Base-by-base conservation (phyloP, 2,329 filamentous ascomycete species). In the Arthrobotrys sphaeroides region DNA sequence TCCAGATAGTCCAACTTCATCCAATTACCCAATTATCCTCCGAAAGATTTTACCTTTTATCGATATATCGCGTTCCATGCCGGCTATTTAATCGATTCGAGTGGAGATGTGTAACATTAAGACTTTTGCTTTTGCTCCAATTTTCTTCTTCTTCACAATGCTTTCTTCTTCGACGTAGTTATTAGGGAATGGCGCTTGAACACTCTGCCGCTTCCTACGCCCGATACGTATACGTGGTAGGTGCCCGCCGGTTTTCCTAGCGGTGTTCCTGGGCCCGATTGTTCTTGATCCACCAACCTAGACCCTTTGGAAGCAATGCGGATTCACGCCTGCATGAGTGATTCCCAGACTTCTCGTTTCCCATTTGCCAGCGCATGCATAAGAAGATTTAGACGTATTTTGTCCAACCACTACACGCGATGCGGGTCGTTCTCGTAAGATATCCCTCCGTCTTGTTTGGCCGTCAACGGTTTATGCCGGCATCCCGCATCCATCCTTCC, bases 1-100 rank as follows among this genome's bases (percentile, higher is more conserved):
- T 43, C n/a, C 22, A 42, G 43, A 28, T 53, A 67, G 31, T 49
- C n/a, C n/a, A n/a, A 55, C 38, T 67, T 33, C 7, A 57, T 47
- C 33, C 42, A 49, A 59, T 68, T 60, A 38, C 51, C 26, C 51
- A 60, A 59, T 59, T 68, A 68, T 60, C 36, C 51, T 68, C 64
- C 51, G 38, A 60, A 40, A 40, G 18, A 53, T 26, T 42, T 53
- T 42, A n/a, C 18, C 51, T 38, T 51, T 16, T 45, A 36, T 16
- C 31, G 20, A 45, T 68, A 49, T 20, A 68, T 47, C 51, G 24
- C 62, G 49, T 68, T 31, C 51, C 42, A 42, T 22, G 12, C 64
- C 64, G 28, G 40, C 51, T n/a, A 24, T 51, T 60, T 59, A 18
- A 33, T 26, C 20, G 51, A 38, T 38, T 38, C 12, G 1, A 24